A percentile compares a stretch with the other conserved stretches of the same genome.
Conservation (phyloP, 805 yeast species). For the Metschnikowia koreensis region DNA sequence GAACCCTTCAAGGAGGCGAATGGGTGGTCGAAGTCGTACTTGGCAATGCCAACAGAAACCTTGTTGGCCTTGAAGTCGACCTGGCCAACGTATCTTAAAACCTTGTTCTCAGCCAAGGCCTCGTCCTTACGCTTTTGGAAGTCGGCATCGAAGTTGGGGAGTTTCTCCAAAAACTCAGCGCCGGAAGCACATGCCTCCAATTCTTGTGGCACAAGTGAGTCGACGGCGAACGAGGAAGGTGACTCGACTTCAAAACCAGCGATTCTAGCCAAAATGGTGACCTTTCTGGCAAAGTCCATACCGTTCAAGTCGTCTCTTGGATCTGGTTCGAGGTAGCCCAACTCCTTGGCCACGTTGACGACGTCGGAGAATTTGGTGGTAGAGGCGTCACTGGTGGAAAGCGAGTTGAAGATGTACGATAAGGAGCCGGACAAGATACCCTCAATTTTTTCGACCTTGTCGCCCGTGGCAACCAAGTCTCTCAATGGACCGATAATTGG, state of each 20-base stretch:
- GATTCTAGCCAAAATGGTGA: conserved; percentile 91
- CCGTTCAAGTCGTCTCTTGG: conserved; percentile 99
- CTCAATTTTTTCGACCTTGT: conserved; percentile 84
- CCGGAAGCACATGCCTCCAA: conserved; percentile 72
- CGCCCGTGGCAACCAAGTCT: conserved; percentile 91
- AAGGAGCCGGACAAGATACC: conserved; percentile 96
- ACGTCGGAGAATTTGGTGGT: conserved; percentile 82
- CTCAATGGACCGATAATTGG: conserved; percentile 88
- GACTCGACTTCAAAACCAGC: conserved; percentile 83
- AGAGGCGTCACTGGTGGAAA: conserved; percentile 62
- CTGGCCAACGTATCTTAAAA: conserved; percentile 88
- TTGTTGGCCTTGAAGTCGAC: conserved; percentile 71
- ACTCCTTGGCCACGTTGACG: conserved; percentile 79
- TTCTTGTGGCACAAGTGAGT: conserved; percentile 85
- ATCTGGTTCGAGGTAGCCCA: conserved; percentile 98
- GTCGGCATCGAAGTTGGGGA: conserved; percentile 82
- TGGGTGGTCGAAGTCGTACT: conserved; percentile 87
- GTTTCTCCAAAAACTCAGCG: conserved; percentile 72
- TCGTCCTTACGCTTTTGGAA: conserved; percentile 73
- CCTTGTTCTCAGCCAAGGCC: conserved; percentile 82
- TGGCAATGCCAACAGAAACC: conserved; percentile 84
- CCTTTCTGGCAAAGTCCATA: conserved; percentile 97
- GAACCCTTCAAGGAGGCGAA: conserved; percentile 95
- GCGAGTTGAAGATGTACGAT: conserved; percentile 92
- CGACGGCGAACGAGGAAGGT: conserved; percentile 91